Evolutionary conservation across 371 early-diverging fungal species (phyloP), one percentile per base, ranked within the genome.

Genomic region (Mortierella polycephala): DNA sequence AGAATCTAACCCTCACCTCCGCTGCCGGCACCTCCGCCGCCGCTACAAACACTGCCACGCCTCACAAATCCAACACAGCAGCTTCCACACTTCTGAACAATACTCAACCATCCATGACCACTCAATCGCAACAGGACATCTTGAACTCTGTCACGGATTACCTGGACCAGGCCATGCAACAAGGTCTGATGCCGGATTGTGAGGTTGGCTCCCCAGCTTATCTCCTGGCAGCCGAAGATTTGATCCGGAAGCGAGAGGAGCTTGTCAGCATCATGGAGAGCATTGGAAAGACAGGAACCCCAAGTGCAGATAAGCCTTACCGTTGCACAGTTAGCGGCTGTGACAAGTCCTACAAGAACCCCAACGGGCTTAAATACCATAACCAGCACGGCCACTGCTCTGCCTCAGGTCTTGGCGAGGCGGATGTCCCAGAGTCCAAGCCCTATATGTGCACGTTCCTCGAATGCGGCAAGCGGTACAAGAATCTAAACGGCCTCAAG

Each of bases 311-410:
- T 71, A 92, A 91, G 82, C 93, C 93, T 44, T 91, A 92, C 84
- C 89, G 91, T 37, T 97, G 98, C 81, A 84, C 89, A 11, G 88
- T 96, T 4, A 72, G 77, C 20, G 94, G 92, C 21, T 98, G 99
- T 80, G 93, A 93, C 62, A 98, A 96, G 81, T 88, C 93, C 42
- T 99, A 99, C 88, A 99, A 99, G 86, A 99, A 99, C 85, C 90
- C 96, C 56, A 98, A 98, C 70, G 99, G 99, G n/a, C 87, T 99
- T 55, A 97, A 97, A 81, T 97, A 97, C 85, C 98, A 97, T 80
- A 91, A 93, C 62, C 88, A 90, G 71, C 95, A 95, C 57, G 93
- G 93, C 21, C 98, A 97, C 65, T 88, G 90, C 80, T 84, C 83
- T 30, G 64, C 85, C 39, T 81, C 77, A 20, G 82, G 84, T 30